phyloP scores from a whole-genome alignment of 2,329 filamentous ascomycete species.

The Moelleriella libera region DNA sequence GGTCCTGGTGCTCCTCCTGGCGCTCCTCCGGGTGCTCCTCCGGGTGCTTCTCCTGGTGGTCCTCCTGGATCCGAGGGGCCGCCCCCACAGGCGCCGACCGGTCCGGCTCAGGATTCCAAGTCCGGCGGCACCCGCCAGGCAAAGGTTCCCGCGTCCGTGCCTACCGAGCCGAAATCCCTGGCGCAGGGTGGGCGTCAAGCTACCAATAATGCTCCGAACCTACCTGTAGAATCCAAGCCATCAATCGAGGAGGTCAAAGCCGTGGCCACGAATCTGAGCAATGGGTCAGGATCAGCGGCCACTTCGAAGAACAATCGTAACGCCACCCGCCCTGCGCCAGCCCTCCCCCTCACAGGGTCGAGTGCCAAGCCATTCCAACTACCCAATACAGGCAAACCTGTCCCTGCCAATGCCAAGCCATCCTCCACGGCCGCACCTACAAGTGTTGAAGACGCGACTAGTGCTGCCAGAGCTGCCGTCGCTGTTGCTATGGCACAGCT shows the following conservation, averaged over 20 bases:
- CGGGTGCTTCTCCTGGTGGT: slow-evolving; percentile 40
- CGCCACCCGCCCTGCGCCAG: slow-evolving; percentile 44
- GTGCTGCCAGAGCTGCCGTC: slow-evolving; percentile 63
- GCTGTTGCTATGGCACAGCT: slow-evolving; percentile 69
- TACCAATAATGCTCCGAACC: slow-evolving; percentile 37
- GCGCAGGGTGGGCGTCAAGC: slow-evolving; percentile 31
- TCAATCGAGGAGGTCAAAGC: slow-evolving; percentile 30
- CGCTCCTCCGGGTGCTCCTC: slow-evolving; percentile 34
- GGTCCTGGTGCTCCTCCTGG: slow-evolving; percentile 48
- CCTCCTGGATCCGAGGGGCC: slow-evolving; percentile 21
- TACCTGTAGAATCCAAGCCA: slow-evolving; percentile 56
- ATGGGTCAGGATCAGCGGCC: slow-evolving; percentile 18
- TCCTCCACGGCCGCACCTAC: slow-evolving; percentile 18
- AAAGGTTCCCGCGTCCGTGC: slow-evolving; percentile 29
- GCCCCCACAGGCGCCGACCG: slow-evolving; percentile 34
- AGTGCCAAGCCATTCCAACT: slow-evolving; percentile 22
- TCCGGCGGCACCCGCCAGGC: slow-evolving; percentile 35
- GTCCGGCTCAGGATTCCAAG: slow-evolving; percentile 23
- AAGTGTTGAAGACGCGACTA: slow-evolving; percentile 51
- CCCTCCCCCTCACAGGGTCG: slow-evolving; percentile 45
- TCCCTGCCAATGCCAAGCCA: slow-evolving; percentile 20
- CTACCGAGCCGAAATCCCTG: slow-evolving; percentile 38
- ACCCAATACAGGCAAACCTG: slow-evolving; percentile 12
- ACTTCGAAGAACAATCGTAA: slow-evolving; percentile 14
- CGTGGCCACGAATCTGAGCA: slow-evolving; percentile 27